Evolutionary conservation across 176 grass and related monocot genomes (phyloP).

Genomic region (Pharus latifolius): DNA sequence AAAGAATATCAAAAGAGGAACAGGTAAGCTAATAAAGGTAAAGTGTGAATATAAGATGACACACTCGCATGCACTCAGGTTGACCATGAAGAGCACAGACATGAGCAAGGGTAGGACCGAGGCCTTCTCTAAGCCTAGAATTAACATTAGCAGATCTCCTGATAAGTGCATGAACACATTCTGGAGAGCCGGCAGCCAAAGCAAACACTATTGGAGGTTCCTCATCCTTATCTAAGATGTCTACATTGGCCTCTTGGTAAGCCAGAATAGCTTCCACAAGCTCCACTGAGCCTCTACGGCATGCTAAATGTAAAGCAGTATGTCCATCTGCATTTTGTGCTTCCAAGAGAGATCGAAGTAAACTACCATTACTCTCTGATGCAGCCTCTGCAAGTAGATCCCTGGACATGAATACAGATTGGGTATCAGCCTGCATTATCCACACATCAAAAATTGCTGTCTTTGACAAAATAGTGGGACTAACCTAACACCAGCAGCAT

Average conservation of each 20-base stretch:
- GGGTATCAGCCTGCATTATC: not conserved
- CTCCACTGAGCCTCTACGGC: conserved; percentile 72
- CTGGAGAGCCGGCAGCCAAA: conserved; percentile 83
- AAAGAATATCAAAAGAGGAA: conserved; percentile 19
- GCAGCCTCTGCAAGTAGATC: conserved; percentile 73
- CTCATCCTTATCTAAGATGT: conserved; percentile 85
- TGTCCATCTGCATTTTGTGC: conserved; percentile 80
- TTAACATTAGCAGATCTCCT: conserved; percentile 62
- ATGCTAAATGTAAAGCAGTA: conserved; percentile 89
- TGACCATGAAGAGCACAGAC: conserved; percentile 96
- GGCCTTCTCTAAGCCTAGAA: conserved; percentile 70
- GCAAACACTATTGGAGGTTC: conserved; percentile 92
- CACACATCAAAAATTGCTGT: conserved; percentile 1
- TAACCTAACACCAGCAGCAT: conserved; percentile 68
- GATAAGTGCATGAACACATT: conserved; percentile 77
- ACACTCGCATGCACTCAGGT: conserved; percentile 89
- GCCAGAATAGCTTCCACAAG: conserved; percentile 83
- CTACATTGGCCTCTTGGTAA: conserved; percentile 79
- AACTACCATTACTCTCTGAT: conserved; percentile 49
- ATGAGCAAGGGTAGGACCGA: conserved; percentile 82
- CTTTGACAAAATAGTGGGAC: not conserved
- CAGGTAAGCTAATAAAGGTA: not conserved
- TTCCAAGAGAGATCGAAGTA: conserved; percentile 74
- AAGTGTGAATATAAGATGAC: conserved; percentile 12
- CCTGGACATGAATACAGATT: conserved; percentile 30